Base-by-base conservation (phyloP, 169 alveolate species). In the Cryptosporidium viatorum region DNA sequence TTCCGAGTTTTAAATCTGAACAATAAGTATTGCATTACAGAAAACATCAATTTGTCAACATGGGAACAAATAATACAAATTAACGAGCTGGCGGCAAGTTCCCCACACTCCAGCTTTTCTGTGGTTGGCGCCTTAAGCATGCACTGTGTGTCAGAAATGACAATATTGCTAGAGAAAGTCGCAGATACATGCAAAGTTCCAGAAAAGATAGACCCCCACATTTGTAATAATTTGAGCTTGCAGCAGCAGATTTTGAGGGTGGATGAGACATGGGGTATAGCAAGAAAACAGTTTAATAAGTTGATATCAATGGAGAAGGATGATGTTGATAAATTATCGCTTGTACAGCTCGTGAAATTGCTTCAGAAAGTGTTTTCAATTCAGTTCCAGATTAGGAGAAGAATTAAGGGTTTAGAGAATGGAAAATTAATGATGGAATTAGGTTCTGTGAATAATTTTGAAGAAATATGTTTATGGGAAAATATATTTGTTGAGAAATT, bases 121-220 rank as follows among this genome's bases (percentile, higher is more conserved):
- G 68, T 80, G 7, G 18, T 80, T 65, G 75, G 89, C 10, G 67
- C 68, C 29, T 33, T 80, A 39, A 43, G 89, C 14, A 48, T 31
- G 41, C 50, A 37, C 2, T 80, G 89, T 51, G 62, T 60, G 35
- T 21, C 59, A 7, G 73, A 59, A 33, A 26, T 80, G 41, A 80
- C 41, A 5, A 26, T 18, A 3, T 65, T 80, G 10, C 18, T 80
- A 37, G 75, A 48, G 23, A n/a, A 62, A 26, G 70, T 80, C 18
- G 50, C 37, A 65, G 73, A 59, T 21, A 21, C 39, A 80, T 62
- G 89, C 50, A 21, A 60, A 21, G 16, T 65, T 26, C 89, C 89
- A 8, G 89, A 80, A 65, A 80, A 67, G 67, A 80, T 80, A 41
- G 89, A 80, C 41, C 89, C 89, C 4, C 89, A 80, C 21, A 80